Base-by-base conservation (phyloP, 768 basidiomycete genomes). In the Mycena galopus region DNA sequence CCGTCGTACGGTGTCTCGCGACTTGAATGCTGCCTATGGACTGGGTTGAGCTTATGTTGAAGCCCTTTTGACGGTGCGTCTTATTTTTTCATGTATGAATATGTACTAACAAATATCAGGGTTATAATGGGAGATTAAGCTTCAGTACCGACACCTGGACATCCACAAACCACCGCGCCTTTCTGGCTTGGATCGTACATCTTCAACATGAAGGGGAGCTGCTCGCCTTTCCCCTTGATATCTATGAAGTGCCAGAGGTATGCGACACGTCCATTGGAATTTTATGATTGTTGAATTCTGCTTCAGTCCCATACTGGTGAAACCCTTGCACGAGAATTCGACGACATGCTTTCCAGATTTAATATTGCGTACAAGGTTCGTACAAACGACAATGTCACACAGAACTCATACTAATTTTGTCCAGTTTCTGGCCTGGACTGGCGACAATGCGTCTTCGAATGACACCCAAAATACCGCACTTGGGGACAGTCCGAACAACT, bases 261-360 rank as follows among this genome's bases (percentile, higher is more conserved):
- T 35, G 57, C 23, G 4, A 21, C 4, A 32, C 44, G 3, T 12
- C 21, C 1, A 21, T n/a, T n/a, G 8, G 9, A 35, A 12, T 35
- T 19, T 14, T 21, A 8, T 23, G 21, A 11, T 32, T 1, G 6
- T 33, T n/a, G 5, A 57, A 33, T n/a, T 35, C 25, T 51, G n/a
- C 6, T 51, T 2, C 50, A 79, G 78, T 79, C 79, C 11, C 80
- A 82, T 58, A 73, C 77, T 1, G 78, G 81, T 0, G 44, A 61
- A 30, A 67, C 65, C 2, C 68, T 83, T 9, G 81, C 76, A 0
- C 35, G 11, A 0, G 76, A 50, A 4, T 81, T 82, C 42, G 44
- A 67, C 0, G 30, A 69, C 0, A 70, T 82, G 51, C 71, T 81
- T 4, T 11, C 71, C 0, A 53, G 77, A 1, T 82, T 77, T 47